phyloP scores from a whole-genome alignment of 345 rosid species.

The Brassica incana region DNA sequence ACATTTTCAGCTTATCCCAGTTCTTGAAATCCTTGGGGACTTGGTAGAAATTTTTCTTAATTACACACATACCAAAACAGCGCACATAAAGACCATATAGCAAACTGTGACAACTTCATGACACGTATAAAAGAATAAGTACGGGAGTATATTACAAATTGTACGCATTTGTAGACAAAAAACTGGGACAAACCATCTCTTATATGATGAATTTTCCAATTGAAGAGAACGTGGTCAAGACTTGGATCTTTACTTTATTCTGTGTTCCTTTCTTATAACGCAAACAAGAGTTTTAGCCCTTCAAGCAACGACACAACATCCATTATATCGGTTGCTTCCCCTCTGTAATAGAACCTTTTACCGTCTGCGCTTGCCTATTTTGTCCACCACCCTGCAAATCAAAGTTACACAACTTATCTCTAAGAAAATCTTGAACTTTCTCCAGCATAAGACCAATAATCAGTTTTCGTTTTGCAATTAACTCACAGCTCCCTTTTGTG shows the following conservation, averaged over 20 bases:
- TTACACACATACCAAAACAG: not conserved
- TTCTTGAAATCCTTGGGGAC: too few relatives aligned
- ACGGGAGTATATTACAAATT: not conserved
- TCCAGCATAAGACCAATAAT: not conserved
- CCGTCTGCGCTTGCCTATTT: slow-evolving; percentile 29
- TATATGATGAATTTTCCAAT: not conserved
- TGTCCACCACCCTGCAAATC: slow-evolving; percentile 36
- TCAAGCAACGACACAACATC: slow-evolving; percentile 9
- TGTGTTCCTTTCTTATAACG: slow-evolving; percentile 1
- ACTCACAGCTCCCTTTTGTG: slow-evolving; percentile 45
- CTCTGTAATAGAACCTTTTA: slow-evolving; percentile 15
- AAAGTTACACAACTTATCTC: not conserved
- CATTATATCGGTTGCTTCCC: slow-evolving; percentile 8
- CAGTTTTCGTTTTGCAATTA: not conserved
- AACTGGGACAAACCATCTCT: slow-evolving; percentile 9
- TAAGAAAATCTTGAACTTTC: not conserved
- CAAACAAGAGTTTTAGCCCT: slow-evolving; percentile 2
- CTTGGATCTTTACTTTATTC: slow-evolving; percentile 20
- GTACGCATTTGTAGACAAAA: not conserved
- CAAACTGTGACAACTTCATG: not conserved
- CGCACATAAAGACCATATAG: too few relatives aligned
- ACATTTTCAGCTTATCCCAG: not conserved
- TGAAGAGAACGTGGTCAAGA: not conserved
- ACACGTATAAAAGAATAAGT: not conserved
- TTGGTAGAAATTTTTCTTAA: too few relatives aligned